These are phyloP conservation scores for Eucalyptus guilfoylei DNA, from an alignment of 345 rosid genomes.

Conservation along the genomic window DNA sequence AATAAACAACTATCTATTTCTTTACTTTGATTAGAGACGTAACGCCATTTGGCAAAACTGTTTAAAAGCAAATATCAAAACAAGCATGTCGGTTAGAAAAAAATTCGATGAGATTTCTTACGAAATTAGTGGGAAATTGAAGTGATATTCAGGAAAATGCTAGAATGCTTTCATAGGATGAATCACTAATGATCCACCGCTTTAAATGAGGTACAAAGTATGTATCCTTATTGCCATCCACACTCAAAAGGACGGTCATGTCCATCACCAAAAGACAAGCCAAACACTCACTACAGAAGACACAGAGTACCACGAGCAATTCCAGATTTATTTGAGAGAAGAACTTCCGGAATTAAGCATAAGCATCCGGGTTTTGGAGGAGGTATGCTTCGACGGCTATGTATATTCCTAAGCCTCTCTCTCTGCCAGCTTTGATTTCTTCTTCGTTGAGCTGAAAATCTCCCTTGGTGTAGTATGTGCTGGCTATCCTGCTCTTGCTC, in stretches of 20 bases:
- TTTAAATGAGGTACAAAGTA: background rate
- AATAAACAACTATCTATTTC: background rate
- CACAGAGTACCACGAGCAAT: background rate
- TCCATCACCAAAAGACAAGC: background rate
- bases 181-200: background rate
- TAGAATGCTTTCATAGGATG: background rate
- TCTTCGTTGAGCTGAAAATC: conserved; percentile 5
- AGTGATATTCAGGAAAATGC: background rate
- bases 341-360: background rate
- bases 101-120: background rate
- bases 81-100: background rate
- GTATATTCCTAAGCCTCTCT: conserved; percentile 3
- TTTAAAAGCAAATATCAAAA: too few species aligned
- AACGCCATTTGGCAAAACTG: background rate
- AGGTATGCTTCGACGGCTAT: conserved; percentile 21
- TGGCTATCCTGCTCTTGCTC: background rate
- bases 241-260: background rate
- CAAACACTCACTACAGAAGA: background rate
- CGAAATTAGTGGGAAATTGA: background rate
- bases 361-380: conserved; percentile 10
- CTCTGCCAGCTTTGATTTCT: conserved; percentile 13
- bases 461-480: conserved; percentile 1
- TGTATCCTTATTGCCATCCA: background rate
- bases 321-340: background rate
- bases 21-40: background rate